These are phyloP conservation scores for Annulohypoxylon truncatum DNA, from an alignment of 2,329 filamentous ascomycete species.

Conservation along the genomic window DNA sequence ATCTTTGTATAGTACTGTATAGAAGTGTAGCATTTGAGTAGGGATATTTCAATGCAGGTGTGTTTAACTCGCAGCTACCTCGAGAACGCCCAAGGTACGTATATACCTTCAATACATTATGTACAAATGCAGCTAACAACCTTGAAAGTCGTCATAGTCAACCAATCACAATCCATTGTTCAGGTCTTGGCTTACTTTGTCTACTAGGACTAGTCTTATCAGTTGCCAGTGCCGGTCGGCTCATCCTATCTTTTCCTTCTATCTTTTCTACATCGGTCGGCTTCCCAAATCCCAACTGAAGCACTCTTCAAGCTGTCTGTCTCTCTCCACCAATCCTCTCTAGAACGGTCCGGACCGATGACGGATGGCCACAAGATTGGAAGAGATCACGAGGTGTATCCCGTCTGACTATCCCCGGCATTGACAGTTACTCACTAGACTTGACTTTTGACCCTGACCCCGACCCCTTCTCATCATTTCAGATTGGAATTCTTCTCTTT, in stretches of 20 bases:
- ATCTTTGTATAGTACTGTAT: background rate
- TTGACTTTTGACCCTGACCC: background rate
- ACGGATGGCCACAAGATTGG: constrained; percentile 48
- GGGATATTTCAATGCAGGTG: too few species aligned
- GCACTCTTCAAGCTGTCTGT: background rate
- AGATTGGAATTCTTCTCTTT: constrained; percentile 9
- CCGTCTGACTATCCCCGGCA: constrained; percentile 43
- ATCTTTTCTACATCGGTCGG: constrained; percentile 12
- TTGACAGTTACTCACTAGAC: constrained; percentile 3
- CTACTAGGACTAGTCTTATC: constrained; percentile 38
- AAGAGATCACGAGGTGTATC: constrained; percentile 47
- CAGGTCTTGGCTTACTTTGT: constrained; percentile 32
- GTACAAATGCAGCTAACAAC: constrained; percentile 27
- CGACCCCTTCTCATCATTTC: background rate
- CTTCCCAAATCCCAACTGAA: constrained; percentile 38
- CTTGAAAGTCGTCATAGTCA: constrained; percentile 25
- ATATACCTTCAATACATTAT: background rate
- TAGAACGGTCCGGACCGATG: constrained; percentile 48
- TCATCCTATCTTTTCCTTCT: constrained; percentile 42
- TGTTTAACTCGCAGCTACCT: background rate
- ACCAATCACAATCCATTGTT: constrained; percentile 29
- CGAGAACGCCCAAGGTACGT: constrained; percentile 2
- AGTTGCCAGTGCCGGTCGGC: constrained; percentile 31
- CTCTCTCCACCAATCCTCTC: constrained; percentile 33
- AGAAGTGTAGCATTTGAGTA: too few species aligned